phyloP scores from a whole-genome alignment of 257 asterid genomes.

The Rauvolfia tetraphylla region DNA sequence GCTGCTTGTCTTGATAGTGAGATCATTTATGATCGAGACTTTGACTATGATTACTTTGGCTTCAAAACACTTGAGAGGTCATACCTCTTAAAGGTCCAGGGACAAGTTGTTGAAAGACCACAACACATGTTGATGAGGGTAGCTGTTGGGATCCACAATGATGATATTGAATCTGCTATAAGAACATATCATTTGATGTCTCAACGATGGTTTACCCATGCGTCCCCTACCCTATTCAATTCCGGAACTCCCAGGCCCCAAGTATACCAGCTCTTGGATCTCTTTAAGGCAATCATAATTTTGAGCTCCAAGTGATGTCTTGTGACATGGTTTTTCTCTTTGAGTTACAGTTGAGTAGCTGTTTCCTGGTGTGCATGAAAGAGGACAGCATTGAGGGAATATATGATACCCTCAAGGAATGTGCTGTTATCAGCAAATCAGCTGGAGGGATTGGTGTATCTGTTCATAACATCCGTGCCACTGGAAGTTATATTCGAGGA shows the following conservation, averaged over 20 bases:
- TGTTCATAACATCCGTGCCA: slow-evolving; percentile 87
- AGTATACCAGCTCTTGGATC: slow-evolving; percentile 36
- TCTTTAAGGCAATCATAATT: background rate
- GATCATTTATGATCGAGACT: slow-evolving; percentile 89
- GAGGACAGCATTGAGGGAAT: slow-evolving; percentile 98
- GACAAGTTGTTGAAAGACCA: slow-evolving; percentile 92
- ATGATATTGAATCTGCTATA: slow-evolving; percentile 68
- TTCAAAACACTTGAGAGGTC: slow-evolving; percentile 94
- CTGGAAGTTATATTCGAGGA: slow-evolving; percentile 97
- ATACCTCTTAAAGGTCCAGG: slow-evolving; percentile 73
- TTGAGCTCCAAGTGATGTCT: background rate
- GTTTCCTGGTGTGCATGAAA: slow-evolving; percentile 94
- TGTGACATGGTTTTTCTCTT: slow-evolving; percentile 5
- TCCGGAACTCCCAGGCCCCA: slow-evolving; percentile 99
- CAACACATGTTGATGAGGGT: slow-evolving; percentile 99
- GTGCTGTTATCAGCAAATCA: slow-evolving; percentile 97
- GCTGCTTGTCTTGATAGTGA: slow-evolving; percentile 86
- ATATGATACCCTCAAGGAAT: slow-evolving; percentile 87
- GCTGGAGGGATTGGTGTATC: slow-evolving; percentile 99
- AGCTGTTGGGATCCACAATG: slow-evolving; percentile 89
- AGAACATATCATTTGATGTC: slow-evolving; percentile 88
- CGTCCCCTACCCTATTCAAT: slow-evolving; percentile 93
- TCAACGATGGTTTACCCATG: slow-evolving; percentile 96
- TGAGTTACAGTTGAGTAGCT: slow-evolving; percentile 77
- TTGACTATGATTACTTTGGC: slow-evolving; percentile 92